These are phyloP conservation scores for Maudiozyma turicensis DNA, from an alignment of 805 yeast species.

Conservation along the genomic window DNA sequence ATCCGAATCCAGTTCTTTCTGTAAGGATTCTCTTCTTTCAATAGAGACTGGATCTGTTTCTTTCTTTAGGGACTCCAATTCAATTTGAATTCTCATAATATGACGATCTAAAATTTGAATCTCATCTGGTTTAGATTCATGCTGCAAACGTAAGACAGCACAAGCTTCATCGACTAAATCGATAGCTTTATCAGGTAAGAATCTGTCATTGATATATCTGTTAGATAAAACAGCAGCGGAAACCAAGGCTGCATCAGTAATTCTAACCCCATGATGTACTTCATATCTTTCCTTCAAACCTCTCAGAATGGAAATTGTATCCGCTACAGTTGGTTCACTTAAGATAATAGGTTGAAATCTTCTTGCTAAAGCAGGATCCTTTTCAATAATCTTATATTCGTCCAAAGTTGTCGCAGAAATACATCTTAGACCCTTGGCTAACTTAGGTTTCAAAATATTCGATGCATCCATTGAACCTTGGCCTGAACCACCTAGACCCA, in stretches of 20 bases:
- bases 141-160: constrained; percentile 87
- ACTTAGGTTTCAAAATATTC: constrained; percentile 82
- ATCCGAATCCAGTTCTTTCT: constrained; percentile 54
- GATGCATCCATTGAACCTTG: constrained; percentile 90
- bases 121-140: constrained; percentile 94
- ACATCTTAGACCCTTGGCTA: constrained; percentile 90
- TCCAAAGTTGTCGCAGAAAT: constrained; percentile 96
- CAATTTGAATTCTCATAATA: constrained; percentile 90
- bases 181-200: constrained; percentile 91
- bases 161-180: constrained; percentile 97
- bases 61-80: constrained; percentile 84
- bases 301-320: constrained; percentile 82
- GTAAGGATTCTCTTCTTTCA: constrained; percentile 68
- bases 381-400: constrained; percentile 90
- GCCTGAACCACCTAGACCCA: constrained; percentile 88
- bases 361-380: constrained; percentile 92
- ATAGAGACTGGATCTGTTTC: constrained; percentile 80
- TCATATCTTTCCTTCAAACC: constrained; percentile 92
- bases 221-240: constrained; percentile 87
- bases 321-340: constrained; percentile 82
- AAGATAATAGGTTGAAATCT: constrained; percentile 84
- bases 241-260: constrained; percentile 84
- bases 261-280: constrained; percentile 95
- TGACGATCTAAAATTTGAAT: constrained; percentile 81
- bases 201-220: constrained; percentile 84